A percentile compares a stretch with the other conserved stretches of the same genome.
Conservation (phyloP, 1,284 basidiomycete species). For the Tilletia indica region DNA sequence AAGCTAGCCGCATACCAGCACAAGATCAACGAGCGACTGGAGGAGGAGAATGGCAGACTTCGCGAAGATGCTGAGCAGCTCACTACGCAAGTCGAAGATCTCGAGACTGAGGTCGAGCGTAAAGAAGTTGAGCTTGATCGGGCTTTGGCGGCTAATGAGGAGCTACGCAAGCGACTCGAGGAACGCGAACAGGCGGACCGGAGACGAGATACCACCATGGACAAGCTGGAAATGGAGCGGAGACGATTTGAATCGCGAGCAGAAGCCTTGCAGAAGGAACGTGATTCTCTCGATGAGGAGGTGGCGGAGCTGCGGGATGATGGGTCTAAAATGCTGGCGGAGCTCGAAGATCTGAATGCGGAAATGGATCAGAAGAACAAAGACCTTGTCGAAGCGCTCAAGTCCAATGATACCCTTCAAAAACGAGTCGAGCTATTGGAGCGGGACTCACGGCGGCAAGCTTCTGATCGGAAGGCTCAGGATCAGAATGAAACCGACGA, state of each 20-base stretch:
- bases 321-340: slow-evolving; percentile 2
- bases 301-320: not conserved
- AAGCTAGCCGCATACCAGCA: slow-evolving; percentile 11
- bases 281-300: not conserved
- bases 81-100: not conserved
- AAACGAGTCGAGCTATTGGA: not conserved
- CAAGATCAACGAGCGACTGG: slow-evolving; percentile 13
- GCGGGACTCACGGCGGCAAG: not conserved
- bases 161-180: not conserved
- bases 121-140: not conserved
- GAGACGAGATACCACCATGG: not conserved
- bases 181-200: not conserved
- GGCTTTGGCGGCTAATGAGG: not conserved
- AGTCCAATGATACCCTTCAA: not conserved
- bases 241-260: not conserved
- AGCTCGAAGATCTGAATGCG: slow-evolving; percentile 14
- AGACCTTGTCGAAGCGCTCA: not conserved
- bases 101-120: slow-evolving; percentile 1
- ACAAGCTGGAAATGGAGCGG: slow-evolving; percentile 1
- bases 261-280: not conserved
- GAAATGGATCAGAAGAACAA: slow-evolving; percentile 15
- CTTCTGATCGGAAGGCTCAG: not conserved
- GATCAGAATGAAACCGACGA: too few species aligned
- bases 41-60: slow-evolving; percentile 4
- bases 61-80: slow-evolving; percentile 11